Evolutionary conservation across 805 yeast species (phyloP).

Genomic region (Torulaspora delbrueckii): DNA sequence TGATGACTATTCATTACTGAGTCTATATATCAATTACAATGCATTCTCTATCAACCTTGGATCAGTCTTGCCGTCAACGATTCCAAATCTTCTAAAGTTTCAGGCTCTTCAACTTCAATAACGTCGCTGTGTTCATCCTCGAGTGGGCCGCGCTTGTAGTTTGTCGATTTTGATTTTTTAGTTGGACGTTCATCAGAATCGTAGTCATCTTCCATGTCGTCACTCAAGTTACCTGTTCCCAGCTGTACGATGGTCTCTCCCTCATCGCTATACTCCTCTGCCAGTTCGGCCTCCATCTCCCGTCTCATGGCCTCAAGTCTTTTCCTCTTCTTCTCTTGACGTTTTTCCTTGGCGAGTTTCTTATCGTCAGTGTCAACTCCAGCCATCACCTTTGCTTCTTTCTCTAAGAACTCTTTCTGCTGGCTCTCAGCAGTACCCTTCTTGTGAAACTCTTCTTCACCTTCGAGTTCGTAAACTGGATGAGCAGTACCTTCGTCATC

Average conservation of each 20-base stretch:
- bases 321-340: conserved; percentile 81
- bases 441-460: conserved; percentile 77
- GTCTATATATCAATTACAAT: not conserved
- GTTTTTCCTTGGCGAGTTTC: conserved; percentile 65
- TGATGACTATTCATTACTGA: not conserved
- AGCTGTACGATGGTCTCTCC: conserved; percentile 31
- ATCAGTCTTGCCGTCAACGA: conserved; percentile 61
- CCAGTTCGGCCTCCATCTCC: conserved; percentile 38
- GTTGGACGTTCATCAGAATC: conserved; percentile 23
- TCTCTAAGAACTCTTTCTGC: conserved; percentile 58
- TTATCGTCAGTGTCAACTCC: conserved; percentile 76
- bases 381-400: conserved; percentile 66
- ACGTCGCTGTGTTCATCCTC: conserved; percentile 38
- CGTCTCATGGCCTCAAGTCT: conserved; percentile 73
- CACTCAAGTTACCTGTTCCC: conserved; percentile 35
- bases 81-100: conserved; percentile 89
- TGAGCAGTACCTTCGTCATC: conserved; percentile 96
- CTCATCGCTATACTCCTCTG: conserved; percentile 23
- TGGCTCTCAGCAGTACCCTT: conserved; percentile 64
- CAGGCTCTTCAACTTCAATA: conserved; percentile 80
- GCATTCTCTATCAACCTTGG: conserved; percentile 13
- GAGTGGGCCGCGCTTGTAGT: conserved; percentile 17
- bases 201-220: conserved; percentile 40
- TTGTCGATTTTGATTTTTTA: conserved; percentile 25
- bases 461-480: conserved; percentile 84